Evolutionary conservation across 345 rosid genomes (phyloP), one percentile per base, ranked within the genome.

Genomic region (Rhodamnia argentea): DNA sequence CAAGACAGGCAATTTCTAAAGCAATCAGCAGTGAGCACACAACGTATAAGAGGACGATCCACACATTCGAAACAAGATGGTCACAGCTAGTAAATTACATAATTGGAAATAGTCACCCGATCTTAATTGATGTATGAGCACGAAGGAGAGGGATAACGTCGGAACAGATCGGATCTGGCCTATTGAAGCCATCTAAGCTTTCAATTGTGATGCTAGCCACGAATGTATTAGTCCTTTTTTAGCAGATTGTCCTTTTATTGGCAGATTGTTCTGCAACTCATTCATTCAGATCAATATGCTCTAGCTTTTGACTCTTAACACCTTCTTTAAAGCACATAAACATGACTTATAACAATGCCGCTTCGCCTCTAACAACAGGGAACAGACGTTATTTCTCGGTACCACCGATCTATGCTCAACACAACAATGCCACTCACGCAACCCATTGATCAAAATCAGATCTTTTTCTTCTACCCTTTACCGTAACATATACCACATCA

Each of bases 371-470:
- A 70, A 1, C 78, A 70, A 70, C 78, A 70, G 78, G 78, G 13
- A 2, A 70, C 0, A 5, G 1, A 70, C 44, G 6, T 32, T 1
- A 8, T 32, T 70, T 3, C 44, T 70, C 44, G 24, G 16, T 32
- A 44, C 47, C 44, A 70, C 47, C 13, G 24, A 70, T 70, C 78
- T 0, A 16, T 32, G 24, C 24, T 70, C 24, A 4, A 32, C 78
- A 18, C 6, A 1, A 32, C 44, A 32, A 70, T 64, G 44, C 24
- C 44, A 32, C 42, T 29, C 8, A 15, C 23, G 54, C 78, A 86
- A 83, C 82, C 86, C 86, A 29, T 24, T 50, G 56, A 52, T 84
- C 87, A 87, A 91, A 85, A 88, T 74, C 87, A 74, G 89, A 88
- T 87, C 85, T 84, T 86, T 84, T 18, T 24, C 78, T 70, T 40